phyloP scores from a whole-genome alignment of 805 yeast genomes.

The Sugiyamaella boreocaroliniensis region DNA sequence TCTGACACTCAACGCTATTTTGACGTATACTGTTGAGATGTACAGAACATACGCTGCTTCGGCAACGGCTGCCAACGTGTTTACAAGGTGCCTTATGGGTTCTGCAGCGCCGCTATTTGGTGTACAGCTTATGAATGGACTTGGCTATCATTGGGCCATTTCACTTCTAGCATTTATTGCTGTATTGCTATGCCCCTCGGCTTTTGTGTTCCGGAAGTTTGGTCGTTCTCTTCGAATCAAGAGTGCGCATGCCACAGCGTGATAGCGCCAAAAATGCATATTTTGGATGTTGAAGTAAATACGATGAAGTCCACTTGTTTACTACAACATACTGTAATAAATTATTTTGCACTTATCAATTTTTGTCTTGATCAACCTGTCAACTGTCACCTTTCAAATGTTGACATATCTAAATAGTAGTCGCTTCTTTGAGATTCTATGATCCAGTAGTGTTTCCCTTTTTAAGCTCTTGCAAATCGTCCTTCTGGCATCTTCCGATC shows the following conservation, averaged over 20 bases:
- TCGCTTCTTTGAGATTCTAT: no score
- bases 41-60: constrained; percentile 59
- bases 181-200: constrained; percentile 42
- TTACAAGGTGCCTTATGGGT: constrained; percentile 67
- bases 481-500: no score
- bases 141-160: constrained; percentile 72
- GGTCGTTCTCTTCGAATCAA: constrained; percentile 37
- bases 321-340: no score
- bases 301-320: no score
- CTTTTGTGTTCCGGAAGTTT: constrained; percentile 43
- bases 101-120: constrained; percentile 80
- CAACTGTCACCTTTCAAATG: no score
- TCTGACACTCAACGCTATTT: constrained; percentile 32
- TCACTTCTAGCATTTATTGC: constrained; percentile 48
- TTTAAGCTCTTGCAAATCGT: no score
- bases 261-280: background rate
- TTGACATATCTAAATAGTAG: no score
- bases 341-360: no score
- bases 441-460: no score
- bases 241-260: constrained; percentile 13
- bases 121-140: constrained; percentile 67
- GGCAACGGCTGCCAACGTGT: constrained; percentile 80
- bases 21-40: constrained; percentile 18
- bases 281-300: no score
- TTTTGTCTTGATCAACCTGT: no score